Conservation (phyloP, 2,329 filamentous ascomycete genomes). For the Fusarium marasasianum region DNA sequence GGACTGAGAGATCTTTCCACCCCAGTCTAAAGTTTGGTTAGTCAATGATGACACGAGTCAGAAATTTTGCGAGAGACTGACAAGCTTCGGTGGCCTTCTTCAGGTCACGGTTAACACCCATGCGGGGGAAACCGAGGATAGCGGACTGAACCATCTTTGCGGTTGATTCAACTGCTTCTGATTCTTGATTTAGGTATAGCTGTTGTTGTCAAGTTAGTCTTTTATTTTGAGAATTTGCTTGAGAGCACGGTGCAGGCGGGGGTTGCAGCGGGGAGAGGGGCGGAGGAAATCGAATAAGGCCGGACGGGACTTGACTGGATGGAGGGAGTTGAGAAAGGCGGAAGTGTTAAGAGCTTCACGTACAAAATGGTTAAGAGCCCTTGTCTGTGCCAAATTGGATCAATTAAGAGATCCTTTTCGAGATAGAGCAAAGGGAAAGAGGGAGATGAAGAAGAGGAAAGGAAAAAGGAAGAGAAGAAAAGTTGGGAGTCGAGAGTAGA, state of each 20-base stretch:
- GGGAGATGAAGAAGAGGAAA: constrained; percentile 31
- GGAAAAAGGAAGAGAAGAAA: constrained; percentile 33
- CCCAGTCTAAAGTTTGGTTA: constrained; percentile 69
- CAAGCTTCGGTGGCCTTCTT: constrained; percentile 99
- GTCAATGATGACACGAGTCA: constrained; percentile 14
- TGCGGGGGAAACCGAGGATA: constrained; percentile 98
- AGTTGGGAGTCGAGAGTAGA: constrained; percentile 34
- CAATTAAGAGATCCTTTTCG: constrained; percentile 41
- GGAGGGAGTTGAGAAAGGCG: neutral
- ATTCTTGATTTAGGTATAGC: constrained; percentile 22
- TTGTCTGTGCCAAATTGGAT: constrained; percentile 44
- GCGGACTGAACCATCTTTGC: constrained; percentile 72
- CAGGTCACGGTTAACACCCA: constrained; percentile 97
- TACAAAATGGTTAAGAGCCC: constrained; percentile 41
- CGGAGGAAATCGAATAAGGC: constrained; percentile 16
- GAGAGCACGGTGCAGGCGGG: constrained; percentile 38
- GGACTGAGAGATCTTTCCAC: constrained; percentile 89
- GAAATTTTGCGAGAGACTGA: constrained; percentile 56
- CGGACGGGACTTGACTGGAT: neutral
- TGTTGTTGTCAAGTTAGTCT: constrained; percentile 27
- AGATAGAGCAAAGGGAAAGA: constrained; percentile 38
- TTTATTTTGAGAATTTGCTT: constrained; percentile 1
- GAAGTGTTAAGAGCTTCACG: constrained; percentile 9
- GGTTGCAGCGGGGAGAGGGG: constrained; percentile 41
- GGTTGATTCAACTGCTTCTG: constrained; percentile 44